Percentiles rank a stretch among this genome's conserved stretches.
Conservation (phyloP, 306 rosid genomes). For the Vachellia pachyceras region DNA sequence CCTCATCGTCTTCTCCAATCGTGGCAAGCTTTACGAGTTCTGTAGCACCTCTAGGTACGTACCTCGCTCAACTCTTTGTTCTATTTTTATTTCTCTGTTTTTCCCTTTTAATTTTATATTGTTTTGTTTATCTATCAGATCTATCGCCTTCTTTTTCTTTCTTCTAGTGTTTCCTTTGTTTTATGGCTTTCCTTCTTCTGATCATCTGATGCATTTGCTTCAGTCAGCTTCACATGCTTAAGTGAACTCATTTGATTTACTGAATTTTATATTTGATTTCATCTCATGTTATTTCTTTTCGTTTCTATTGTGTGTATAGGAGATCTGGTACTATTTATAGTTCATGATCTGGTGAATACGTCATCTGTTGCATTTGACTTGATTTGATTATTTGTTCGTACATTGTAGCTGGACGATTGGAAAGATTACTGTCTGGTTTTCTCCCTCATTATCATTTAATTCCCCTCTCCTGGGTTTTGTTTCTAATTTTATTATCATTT, state of each 20-base stretch:
- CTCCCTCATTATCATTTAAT: background rate
- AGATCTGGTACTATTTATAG: constrained; percentile 38
- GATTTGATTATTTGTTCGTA: constrained; percentile 10
- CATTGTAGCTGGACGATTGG: background rate
- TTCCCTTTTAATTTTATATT: background rate
- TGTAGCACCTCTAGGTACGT: constrained; percentile 77
- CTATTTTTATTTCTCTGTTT: background rate
- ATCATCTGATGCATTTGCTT: background rate
- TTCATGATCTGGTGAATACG: constrained; percentile 35
- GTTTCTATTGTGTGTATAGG: background rate
- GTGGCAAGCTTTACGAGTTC: constrained; percentile 94
- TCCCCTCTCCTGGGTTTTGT: background rate
- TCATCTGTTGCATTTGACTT: background rate
- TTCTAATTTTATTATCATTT: background rate
- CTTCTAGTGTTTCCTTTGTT: background rate
- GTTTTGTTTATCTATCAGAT: constrained; percentile 4
- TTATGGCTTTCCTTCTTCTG: background rate
- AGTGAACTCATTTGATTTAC: background rate
- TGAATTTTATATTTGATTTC: constrained; percentile 22
- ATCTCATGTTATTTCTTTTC: constrained; percentile 1
- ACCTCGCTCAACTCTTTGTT: background rate
- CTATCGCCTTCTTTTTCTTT: constrained; percentile 7
- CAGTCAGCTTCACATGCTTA: background rate
- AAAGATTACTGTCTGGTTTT: background rate
- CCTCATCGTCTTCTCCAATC: constrained; percentile 85